These are phyloP conservation scores for Euphorbia neoarborescens DNA, from an alignment of 441 rosid genomes.

Conservation along the genomic window DNA sequence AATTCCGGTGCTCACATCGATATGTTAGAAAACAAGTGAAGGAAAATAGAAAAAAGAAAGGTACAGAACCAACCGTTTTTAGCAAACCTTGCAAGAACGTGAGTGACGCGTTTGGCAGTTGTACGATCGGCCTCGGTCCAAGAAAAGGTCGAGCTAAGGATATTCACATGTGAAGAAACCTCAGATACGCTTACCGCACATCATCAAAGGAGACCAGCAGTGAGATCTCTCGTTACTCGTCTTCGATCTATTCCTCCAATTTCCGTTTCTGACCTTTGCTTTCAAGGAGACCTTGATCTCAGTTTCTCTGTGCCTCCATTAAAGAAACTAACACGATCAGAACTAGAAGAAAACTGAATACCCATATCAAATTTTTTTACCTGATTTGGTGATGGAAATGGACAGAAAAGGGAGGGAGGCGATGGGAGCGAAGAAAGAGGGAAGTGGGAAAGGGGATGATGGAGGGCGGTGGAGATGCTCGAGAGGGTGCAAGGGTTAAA, in stretches of 20 bases:
- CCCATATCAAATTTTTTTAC: no score
- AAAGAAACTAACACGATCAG: no score
- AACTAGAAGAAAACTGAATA: no score
- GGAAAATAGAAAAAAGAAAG: conserved; percentile 21
- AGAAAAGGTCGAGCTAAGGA: conserved; percentile 63
- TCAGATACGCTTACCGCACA: conserved; percentile 45
- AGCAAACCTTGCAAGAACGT: conserved; percentile 88
- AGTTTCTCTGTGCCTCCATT: conserved; percentile 54
- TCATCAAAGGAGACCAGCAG: conserved; percentile 35
- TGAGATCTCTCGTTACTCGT: conserved; percentile 49
- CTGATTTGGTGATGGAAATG: no score
- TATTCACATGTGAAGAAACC: conserved; percentile 60
- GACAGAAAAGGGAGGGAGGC: no score
- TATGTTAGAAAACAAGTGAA: not conserved
- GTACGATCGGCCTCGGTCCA: conserved; percentile 90
- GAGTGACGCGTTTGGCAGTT: conserved; percentile 86
- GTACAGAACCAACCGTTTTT: conserved; percentile 54
- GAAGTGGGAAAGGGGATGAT: no score
- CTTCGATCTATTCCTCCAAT: conserved; percentile 63
- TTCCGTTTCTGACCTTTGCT: conserved; percentile 91
- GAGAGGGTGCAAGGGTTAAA: no score
- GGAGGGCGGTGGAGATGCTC: no score
- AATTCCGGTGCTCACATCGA: no score
- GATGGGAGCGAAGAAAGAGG: no score
- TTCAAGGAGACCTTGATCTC: conserved; percentile 58